phyloP scores from a whole-genome alignment of 2,329 filamentous ascomycete species.

The Penicillium italicum region DNA sequence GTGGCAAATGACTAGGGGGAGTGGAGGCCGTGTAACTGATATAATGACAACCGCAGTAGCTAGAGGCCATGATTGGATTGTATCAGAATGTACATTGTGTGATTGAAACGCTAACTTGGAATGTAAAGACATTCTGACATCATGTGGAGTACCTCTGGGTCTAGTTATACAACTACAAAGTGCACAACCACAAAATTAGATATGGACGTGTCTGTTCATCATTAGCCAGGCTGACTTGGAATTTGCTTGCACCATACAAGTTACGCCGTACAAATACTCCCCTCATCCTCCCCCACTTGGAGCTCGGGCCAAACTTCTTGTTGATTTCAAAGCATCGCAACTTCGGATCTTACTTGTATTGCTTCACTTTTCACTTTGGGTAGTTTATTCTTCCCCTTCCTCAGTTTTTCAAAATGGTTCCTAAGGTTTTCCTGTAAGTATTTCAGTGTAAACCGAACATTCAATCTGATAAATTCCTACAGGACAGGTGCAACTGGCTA shows the following conservation, averaged over 20 bases:
- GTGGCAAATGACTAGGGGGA: slow-evolving; percentile 46
- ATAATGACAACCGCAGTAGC: slow-evolving; percentile 45
- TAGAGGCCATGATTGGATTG: slow-evolving; percentile 28
- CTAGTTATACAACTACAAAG: no score
- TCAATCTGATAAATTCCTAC: slow-evolving; percentile 13
- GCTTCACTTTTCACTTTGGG: neutral
- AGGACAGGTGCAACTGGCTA: slow-evolving; percentile 54
- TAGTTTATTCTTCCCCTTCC: neutral
- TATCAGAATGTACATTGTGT: neutral
- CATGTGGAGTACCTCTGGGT: slow-evolving; percentile 3
- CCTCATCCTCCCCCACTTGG: slow-evolving; percentile 2
- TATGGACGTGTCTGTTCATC: neutral
- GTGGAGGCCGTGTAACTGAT: slow-evolving; percentile 42
- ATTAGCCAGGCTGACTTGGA: neutral
- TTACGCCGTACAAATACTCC: neutral
- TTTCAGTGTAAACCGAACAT: slow-evolving; percentile 8
- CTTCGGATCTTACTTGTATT: neutral
- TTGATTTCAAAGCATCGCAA: slow-evolving; percentile 28
- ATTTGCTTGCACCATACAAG: neutral
- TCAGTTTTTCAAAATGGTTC: slow-evolving; percentile 22
- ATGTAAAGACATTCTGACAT: slow-evolving; percentile 2
- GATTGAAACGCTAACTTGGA: neutral
- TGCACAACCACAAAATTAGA: neutral
- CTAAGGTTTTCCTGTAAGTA: slow-evolving; percentile 37
- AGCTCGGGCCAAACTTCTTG: slow-evolving; percentile 10